Evolutionary conservation across 768 basidiomycete species (phyloP).

Genomic region (Rhodotorula paludigena): DNA sequence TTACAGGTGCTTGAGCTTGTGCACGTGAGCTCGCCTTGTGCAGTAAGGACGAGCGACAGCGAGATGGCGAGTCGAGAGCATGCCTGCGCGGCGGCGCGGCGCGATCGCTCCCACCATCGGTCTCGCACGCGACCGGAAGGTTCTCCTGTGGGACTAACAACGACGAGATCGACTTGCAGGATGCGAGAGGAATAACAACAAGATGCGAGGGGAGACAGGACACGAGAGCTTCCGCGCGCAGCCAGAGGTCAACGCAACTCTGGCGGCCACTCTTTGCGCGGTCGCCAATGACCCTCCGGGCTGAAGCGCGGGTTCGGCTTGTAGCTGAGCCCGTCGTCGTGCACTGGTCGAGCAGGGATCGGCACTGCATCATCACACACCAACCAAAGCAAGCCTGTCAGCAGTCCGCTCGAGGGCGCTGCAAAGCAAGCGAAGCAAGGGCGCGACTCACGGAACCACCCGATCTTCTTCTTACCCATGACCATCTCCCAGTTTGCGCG

Average conservation of each 20-base stretch:
- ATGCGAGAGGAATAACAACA: not conserved
- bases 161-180: not conserved
- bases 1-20: no score
- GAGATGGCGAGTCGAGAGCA: no score
- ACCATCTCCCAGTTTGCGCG: constrained; percentile 36
- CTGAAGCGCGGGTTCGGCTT: constrained; percentile 35
- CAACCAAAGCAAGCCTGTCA: no score
- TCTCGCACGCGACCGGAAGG: no score
- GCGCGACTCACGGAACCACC: constrained; percentile 34
- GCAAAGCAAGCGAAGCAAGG: not conserved
- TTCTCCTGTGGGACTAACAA: no score
- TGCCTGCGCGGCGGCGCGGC: no score
- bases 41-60: no score
- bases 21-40: no score
- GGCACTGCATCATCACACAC: constrained; percentile 25
- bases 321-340: constrained; percentile 33
- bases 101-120: no score
- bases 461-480: constrained; percentile 30
- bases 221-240: not conserved
- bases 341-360: constrained; percentile 1
- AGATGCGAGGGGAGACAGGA: not conserved
- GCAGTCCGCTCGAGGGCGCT: not conserved
- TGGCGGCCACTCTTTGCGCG: constrained; percentile 27
- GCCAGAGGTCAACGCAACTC: constrained; percentile 13
- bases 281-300: constrained; percentile 30